Evolutionary conservation across 176 grass and related monocot species (phyloP).

Genomic region (Pharus latifolius): DNA sequence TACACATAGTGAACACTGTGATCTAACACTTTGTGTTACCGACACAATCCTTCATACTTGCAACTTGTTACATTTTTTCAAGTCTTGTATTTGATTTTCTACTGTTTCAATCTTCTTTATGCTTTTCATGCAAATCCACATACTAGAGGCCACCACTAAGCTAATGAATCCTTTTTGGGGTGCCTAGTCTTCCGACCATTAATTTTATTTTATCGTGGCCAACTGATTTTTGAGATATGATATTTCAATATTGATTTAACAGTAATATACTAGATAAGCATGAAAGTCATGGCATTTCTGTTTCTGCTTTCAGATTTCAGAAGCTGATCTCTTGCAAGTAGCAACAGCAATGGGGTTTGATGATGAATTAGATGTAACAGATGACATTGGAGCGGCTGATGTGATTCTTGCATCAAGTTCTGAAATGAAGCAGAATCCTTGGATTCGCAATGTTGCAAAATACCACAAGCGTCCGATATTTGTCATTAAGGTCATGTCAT

Average conservation of each 20-base stretch:
- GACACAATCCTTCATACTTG: background rate
- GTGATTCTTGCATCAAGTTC: slow-evolving; percentile 82
- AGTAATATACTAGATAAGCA: background rate
- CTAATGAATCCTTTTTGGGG: background rate
- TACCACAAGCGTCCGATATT: slow-evolving; percentile 77
- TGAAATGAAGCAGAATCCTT: slow-evolving; percentile 86
- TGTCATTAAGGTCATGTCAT: slow-evolving; percentile 69
- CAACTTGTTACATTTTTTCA: background rate
- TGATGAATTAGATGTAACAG: slow-evolving; percentile 72
- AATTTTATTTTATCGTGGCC: too few relatives aligned
- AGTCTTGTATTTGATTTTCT: background rate
- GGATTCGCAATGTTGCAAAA: slow-evolving; percentile 76
- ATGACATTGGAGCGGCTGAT: slow-evolving; percentile 72
- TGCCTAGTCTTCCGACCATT: background rate
- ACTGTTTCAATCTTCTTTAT: background rate
- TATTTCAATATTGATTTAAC: slow-evolving; percentile 9
- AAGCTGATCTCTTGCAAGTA: slow-evolving; percentile 84
- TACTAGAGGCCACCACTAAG: background rate
- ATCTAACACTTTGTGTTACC: background rate
- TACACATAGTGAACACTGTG: background rate
- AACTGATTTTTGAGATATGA: slow-evolving; percentile 1
- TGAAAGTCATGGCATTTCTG: slow-evolving; percentile 8
- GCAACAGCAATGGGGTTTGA: slow-evolving; percentile 87
- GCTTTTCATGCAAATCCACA: background rate
- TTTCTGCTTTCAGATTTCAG: slow-evolving; percentile 56